Conservation (phyloP, 257 asterid genomes). For the Buddleja alternifolia region DNA sequence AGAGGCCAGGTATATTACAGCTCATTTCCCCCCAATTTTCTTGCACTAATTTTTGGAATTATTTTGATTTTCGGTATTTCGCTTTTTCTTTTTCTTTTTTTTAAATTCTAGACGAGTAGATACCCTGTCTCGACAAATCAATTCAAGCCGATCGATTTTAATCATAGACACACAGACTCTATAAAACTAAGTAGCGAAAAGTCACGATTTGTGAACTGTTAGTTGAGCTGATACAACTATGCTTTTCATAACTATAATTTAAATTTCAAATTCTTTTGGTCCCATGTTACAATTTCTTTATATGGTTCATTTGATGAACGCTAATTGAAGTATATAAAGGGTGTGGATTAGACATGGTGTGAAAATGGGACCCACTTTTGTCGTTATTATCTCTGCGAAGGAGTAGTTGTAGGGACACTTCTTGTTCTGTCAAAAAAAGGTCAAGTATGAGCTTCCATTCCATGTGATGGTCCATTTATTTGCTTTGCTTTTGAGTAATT, state of each 20-base stretch:
- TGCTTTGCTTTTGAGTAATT: slow-evolving; percentile 35
- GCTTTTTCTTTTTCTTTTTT: neutral
- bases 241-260: no score
- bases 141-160: no score
- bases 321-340: slow-evolving; percentile 24
- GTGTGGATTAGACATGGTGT: slow-evolving; percentile 25
- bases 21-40: neutral
- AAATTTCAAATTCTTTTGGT: slow-evolving; percentile 4
- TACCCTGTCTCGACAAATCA: no score
- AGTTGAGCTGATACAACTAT: no score
- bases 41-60: slow-evolving; percentile 4
- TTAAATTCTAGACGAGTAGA: no score
- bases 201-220: no score
- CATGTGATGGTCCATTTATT: slow-evolving; percentile 21
- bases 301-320: slow-evolving; percentile 10
- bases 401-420: slow-evolving; percentile 17
- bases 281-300: neutral
- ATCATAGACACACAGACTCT: no score
- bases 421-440: slow-evolving; percentile 5
- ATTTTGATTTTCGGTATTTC: slow-evolving; percentile 13
- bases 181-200: no score
- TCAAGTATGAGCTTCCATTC: no score
- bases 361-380: slow-evolving; percentile 25
- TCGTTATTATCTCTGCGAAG: slow-evolving; percentile 29
- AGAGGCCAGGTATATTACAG: slow-evolving; percentile 59